A percentile compares a stretch with the other conserved stretches of the same genome.
Evolutionary conservation across 768 basidiomycete genomes (phyloP).

Genomic region (Rhizopogon sp.): DNA sequence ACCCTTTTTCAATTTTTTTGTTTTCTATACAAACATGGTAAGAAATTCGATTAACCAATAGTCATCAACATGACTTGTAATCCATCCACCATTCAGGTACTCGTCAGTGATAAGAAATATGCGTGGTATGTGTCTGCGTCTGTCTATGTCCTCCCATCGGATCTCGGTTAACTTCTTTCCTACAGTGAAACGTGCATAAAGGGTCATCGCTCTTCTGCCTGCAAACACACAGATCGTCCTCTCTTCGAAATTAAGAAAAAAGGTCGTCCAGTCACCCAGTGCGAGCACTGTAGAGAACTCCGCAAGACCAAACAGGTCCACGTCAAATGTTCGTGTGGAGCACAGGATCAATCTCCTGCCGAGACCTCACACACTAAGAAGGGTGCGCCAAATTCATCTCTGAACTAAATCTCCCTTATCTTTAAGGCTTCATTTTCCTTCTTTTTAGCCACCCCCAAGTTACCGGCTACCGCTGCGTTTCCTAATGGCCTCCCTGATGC

Average conservation of each 20-base stretch:
- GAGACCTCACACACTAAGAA: constrained; percentile 44
- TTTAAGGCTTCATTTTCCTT: constrained; percentile 33
- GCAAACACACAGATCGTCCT: constrained; percentile 83
- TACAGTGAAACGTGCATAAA: constrained; percentile 88
- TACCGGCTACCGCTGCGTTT: constrained; percentile 71
- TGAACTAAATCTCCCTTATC: constrained; percentile 29
- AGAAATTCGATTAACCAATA: constrained; percentile 31
- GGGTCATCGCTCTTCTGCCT: constrained; percentile 86
- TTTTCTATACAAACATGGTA: constrained; percentile 8
- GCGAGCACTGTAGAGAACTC: constrained; percentile 42
- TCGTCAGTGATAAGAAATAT: constrained; percentile 75
- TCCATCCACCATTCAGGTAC: constrained; percentile 39
- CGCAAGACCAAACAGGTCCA: constrained; percentile 44
- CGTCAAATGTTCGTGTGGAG: constrained; percentile 35
- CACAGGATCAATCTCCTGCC: constrained; percentile 31
- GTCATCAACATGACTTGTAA: constrained; percentile 20
- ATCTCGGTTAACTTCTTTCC: not conserved
- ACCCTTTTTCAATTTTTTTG: not conserved
- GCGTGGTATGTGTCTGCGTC: constrained; percentile 52
- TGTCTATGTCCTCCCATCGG: too few relatives aligned
- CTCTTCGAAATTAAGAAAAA: constrained; percentile 78
- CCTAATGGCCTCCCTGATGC: constrained; percentile 71
- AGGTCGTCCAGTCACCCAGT: constrained; percentile 54
- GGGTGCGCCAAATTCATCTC: constrained; percentile 44
- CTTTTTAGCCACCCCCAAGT: constrained; percentile 47